Evolutionary conservation across 805 yeast species (phyloP).

Genomic region (Torulaspora microellipsoides): DNA sequence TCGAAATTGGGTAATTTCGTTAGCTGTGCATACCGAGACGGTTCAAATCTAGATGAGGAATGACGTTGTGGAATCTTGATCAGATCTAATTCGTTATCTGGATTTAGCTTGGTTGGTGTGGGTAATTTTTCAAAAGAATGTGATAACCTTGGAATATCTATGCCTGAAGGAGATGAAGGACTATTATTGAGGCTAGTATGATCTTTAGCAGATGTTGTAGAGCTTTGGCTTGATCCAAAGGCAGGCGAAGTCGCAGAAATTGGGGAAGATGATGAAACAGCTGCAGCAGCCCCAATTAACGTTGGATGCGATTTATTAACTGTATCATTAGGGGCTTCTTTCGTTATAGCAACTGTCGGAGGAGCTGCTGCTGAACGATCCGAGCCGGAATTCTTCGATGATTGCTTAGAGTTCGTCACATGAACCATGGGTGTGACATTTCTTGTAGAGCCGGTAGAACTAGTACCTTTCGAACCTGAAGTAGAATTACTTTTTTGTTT

Average conservation of each 20-base stretch:
- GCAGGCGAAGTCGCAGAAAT: slow-evolving; percentile 11
- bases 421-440: slow-evolving; percentile 9
- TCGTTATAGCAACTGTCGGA: slow-evolving; percentile 18
- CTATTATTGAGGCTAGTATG: slow-evolving; percentile 15
- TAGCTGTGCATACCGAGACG: slow-evolving; percentile 59
- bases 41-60: slow-evolving; percentile 86
- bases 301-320: slow-evolving; percentile 22
- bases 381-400: background rate
- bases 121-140: slow-evolving; percentile 55
- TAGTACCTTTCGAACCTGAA: slow-evolving; percentile 7
- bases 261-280: slow-evolving; percentile 19
- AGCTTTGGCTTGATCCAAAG: slow-evolving; percentile 9
- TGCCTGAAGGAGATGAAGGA: slow-evolving; percentile 25
- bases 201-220: slow-evolving; percentile 13
- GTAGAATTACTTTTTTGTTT: slow-evolving; percentile 4
- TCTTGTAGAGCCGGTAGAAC: slow-evolving; percentile 4
- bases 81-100: slow-evolving; percentile 67
- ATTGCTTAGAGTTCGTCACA: background rate
- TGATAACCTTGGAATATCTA: slow-evolving; percentile 39
- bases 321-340: slow-evolving; percentile 6
- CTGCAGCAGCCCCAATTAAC: slow-evolving; percentile 27
- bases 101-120: slow-evolving; percentile 54
- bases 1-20: slow-evolving; percentile 80
- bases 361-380: slow-evolving; percentile 1
- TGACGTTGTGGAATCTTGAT: slow-evolving; percentile 86